phyloP scores from a whole-genome alignment of 2,329 filamentous ascomycete genomes.

The Verticillium dahliae region DNA sequence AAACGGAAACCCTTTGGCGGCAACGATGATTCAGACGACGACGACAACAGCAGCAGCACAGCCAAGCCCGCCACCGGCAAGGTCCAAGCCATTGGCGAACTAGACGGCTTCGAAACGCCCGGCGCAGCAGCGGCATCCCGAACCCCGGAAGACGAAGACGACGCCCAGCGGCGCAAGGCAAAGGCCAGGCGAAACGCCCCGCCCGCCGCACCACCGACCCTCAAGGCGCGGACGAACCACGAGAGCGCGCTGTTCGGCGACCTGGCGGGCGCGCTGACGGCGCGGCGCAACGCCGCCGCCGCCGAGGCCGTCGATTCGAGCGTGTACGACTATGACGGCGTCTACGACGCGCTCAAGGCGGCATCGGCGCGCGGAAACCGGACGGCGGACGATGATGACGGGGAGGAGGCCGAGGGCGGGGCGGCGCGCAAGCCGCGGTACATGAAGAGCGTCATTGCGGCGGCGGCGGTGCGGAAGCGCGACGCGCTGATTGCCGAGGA shows the following conservation, averaged over 20 bases:
- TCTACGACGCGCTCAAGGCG: slow-evolving; percentile 71
- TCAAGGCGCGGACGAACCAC: slow-evolving; percentile 33
- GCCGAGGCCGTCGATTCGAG: slow-evolving; percentile 63
- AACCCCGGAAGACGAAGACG: slow-evolving; percentile 16
- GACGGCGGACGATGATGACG: slow-evolving; percentile 27
- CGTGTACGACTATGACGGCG: slow-evolving; percentile 80
- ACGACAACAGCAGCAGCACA: slow-evolving; percentile 3
- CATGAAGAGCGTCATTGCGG: slow-evolving; percentile 66
- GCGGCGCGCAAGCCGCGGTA: slow-evolving; percentile 66
- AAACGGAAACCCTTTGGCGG: slow-evolving; percentile 54
- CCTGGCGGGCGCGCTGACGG: slow-evolving; percentile 57
- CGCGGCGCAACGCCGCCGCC: slow-evolving; percentile 56
- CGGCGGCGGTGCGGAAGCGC: slow-evolving; percentile 70
- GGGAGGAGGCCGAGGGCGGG: slow-evolving; percentile 33
- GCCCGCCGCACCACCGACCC: slow-evolving; percentile 32
- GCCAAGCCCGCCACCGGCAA: slow-evolving; percentile 23
- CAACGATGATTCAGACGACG: slow-evolving; percentile 49
- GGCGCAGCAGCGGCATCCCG: slow-evolving; percentile 12
- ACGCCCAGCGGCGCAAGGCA: slow-evolving; percentile 20
- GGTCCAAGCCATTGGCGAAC: slow-evolving; percentile 53
- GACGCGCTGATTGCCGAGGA: slow-evolving; percentile 74
- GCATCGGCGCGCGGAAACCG: slow-evolving; percentile 28
- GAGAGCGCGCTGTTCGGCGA: slow-evolving; percentile 51
- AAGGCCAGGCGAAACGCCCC: slow-evolving; percentile 23
- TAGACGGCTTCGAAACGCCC: slow-evolving; percentile 40